A percentile compares a stretch with the other conserved stretches of the same genome.
These are phyloP conservation scores for Coffea canephora DNA, from an alignment of 257 asterid species.

Conservation along the genomic window DNA sequence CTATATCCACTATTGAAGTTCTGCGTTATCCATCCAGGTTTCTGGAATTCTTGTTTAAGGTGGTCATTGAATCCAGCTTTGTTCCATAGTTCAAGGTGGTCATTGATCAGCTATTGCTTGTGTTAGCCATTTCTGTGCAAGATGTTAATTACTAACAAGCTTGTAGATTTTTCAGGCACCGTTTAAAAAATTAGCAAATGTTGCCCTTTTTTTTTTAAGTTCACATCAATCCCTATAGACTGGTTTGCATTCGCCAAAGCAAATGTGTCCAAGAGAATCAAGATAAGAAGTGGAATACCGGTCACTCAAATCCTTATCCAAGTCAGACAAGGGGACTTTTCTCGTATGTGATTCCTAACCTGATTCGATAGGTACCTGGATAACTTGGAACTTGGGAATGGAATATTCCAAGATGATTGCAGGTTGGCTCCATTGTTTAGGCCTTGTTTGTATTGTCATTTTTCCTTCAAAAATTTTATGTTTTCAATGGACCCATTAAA, in stretches of 20 bases:
- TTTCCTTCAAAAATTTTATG: too few relatives aligned
- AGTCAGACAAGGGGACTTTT: neutral
- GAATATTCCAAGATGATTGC: too few relatives aligned
- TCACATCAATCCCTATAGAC: neutral
- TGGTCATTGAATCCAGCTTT: neutral
- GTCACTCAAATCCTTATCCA: slow-evolving; percentile 25
- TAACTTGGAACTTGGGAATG: too few relatives aligned
- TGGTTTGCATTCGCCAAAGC: neutral
- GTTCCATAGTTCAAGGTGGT: neutral
- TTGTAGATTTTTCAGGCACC: neutral
- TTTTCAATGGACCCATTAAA: too few relatives aligned
- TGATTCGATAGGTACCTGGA: too few relatives aligned
- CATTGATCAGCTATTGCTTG: neutral
- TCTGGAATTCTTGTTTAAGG: neutral
- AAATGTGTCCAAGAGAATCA: neutral
- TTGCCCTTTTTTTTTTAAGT: neutral
- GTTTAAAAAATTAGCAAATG: neutral
- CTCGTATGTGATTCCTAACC: too few relatives aligned
- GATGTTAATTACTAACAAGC: neutral
- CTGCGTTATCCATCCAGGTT: too few relatives aligned
- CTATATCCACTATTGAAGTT: too few relatives aligned
- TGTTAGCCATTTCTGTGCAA: neutral
- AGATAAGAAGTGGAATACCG: slow-evolving; percentile 13
- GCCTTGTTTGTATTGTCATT: too few relatives aligned
- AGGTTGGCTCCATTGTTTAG: too few relatives aligned